A percentile compares a stretch with the other conserved stretches of the same genome.
Evolutionary conservation across 371 early-diverging fungal genomes (phyloP).

Genomic region (Mucor plumbeus): DNA sequence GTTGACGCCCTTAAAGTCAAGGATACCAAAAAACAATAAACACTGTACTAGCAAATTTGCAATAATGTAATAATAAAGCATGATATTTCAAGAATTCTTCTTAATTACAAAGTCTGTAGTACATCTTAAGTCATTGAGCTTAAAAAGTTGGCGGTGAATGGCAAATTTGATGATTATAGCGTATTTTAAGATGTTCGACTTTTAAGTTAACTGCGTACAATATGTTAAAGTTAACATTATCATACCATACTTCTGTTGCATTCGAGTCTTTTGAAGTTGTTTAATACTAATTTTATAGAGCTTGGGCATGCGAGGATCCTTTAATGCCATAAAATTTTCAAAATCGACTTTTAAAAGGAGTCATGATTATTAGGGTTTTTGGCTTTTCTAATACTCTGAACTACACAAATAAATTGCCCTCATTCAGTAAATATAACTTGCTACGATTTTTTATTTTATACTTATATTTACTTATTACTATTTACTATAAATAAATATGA

Average conservation of each 20-base stretch:
- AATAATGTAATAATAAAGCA: neutral
- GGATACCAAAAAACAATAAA: slow-evolving; percentile 19
- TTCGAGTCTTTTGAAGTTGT: neutral
- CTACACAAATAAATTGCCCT: too few species aligned
- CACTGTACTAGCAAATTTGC: neutral
- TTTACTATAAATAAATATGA: too few species aligned
- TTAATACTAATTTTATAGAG: too few species aligned
- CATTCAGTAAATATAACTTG: too few species aligned
- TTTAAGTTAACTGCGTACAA: neutral
- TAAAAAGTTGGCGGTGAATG: neutral
- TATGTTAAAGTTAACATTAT: neutral
- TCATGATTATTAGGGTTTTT: too few species aligned
- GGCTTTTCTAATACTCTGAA: too few species aligned
- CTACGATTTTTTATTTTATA: too few species aligned
- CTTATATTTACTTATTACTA: too few species aligned
- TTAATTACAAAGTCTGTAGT: neutral
- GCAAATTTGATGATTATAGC: neutral
- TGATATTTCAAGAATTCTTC: neutral
- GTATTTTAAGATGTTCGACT: neutral
- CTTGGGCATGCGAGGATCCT: too few species aligned
- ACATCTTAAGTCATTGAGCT: neutral
- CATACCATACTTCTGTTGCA: neutral
- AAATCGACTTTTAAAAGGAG: too few species aligned
- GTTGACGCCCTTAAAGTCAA: slow-evolving; percentile 15
- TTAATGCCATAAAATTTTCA: too few species aligned